Conservation (phyloP, 202 grass and related monocot species). For the Miscanthus sacchariflorus region DNA sequence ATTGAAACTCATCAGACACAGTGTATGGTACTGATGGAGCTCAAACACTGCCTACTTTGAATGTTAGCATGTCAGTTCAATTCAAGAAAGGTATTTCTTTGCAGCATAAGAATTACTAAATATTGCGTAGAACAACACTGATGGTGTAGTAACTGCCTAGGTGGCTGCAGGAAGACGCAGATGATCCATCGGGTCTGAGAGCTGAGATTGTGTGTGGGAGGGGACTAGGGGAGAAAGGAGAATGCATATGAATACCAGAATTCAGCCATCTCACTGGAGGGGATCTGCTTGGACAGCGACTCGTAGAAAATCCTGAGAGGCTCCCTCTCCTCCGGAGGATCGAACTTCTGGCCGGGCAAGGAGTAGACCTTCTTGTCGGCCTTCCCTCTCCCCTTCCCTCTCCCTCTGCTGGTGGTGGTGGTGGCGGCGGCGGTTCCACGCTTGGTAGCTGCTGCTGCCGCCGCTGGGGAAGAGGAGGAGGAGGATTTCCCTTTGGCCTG, state of each 20-base stretch:
- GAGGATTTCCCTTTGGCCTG: conserved; percentile 53
- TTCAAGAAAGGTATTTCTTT: neutral
- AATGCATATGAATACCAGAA: conserved; percentile 60
- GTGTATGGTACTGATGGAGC: neutral
- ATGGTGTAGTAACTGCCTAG: too few species aligned
- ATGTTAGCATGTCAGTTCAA: neutral
- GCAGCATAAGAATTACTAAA: neutral
- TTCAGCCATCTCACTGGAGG: conserved; percentile 95
- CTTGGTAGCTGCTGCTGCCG: conserved; percentile 47
- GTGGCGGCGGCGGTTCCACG: conserved; percentile 37
- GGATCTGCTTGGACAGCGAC: conserved; percentile 90
- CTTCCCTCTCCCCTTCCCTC: conserved; percentile 37
- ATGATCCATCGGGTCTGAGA: too few species aligned
- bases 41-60: neutral
- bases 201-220: neutral
- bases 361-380: conserved; percentile 90
- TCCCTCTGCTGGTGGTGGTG: neutral
- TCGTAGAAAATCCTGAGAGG: conserved; percentile 97
- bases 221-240: neutral
- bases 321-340: conserved; percentile 93
- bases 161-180: neutral
- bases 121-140: neutral
- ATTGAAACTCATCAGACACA: neutral
- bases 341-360: conserved; percentile 90
- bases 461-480: neutral